Conservation (phyloP, 768 basidiomycete genomes). For the Pisolithus marmoratus region DNA sequence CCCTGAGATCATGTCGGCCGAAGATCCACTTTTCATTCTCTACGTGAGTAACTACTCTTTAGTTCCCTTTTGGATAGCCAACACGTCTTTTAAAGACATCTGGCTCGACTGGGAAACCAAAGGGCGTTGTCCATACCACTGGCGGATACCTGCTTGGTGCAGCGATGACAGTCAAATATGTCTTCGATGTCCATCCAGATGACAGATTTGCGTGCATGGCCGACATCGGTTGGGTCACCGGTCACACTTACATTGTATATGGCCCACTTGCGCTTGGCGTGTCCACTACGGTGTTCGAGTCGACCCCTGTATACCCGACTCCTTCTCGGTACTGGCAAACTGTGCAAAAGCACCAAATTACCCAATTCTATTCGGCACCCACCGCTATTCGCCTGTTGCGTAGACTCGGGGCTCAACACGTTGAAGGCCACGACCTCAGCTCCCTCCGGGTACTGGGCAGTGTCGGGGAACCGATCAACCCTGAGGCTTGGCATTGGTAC, state of each 20-base stretch:
- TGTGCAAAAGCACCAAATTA: conserved; percentile 88
- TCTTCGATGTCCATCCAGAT: conserved; percentile 96
- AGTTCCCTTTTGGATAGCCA: conserved; percentile 3
- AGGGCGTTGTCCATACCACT: conserved; percentile 91
- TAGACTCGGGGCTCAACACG: conserved; percentile 80
- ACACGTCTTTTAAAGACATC: conserved; percentile 57
- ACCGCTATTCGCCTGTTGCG: conserved; percentile 93
- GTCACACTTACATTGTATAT: conserved; percentile 95
- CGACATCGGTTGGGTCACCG: conserved; percentile 98
- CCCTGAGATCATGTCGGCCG: conserved; percentile 80
- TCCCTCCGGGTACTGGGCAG: conserved; percentile 82
- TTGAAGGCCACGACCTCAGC: conserved; percentile 75
- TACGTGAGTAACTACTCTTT: conserved; percentile 59
- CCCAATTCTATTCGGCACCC: conserved; percentile 93
- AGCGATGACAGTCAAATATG: conserved; percentile 90
- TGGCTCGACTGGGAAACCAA: conserved; percentile 93
- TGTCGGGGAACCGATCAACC: conserved; percentile 98
- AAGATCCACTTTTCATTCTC: conserved; percentile 97
- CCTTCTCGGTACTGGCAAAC: conserved; percentile 96
- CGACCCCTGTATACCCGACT: conserved; percentile 94
- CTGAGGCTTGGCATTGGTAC: conserved; percentile 99
- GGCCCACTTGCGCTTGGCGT: conserved; percentile 87
- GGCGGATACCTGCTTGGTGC: conserved; percentile 90
- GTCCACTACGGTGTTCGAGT: conserved; percentile 89
- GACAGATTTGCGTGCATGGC: conserved; percentile 98